Evolutionary conservation across 116 monocot genomes (phyloP).

Genomic region (Cymodocea nodosa): DNA sequence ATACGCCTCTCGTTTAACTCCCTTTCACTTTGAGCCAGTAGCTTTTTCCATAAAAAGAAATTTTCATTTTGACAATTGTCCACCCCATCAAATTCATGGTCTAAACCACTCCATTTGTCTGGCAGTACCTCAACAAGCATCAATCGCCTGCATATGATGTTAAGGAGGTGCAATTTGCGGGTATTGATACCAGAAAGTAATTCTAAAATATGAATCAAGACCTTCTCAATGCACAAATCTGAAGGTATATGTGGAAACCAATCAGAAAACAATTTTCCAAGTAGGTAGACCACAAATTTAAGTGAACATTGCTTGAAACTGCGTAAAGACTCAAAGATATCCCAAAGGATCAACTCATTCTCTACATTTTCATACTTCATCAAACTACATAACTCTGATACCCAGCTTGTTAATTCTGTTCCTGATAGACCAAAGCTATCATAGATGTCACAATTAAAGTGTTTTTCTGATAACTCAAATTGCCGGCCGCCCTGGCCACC

Average conservation of each 20-base stretch:
- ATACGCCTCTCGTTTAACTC: constrained; percentile 57
- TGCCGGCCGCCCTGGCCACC: constrained; percentile 37
- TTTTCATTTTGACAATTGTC: constrained; percentile 6
- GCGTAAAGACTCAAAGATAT: constrained; percentile 31
- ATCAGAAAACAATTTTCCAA: constrained; percentile 49
- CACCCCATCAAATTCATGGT: neutral
- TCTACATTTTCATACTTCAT: constrained; percentile 35
- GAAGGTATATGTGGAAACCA: constrained; percentile 32
- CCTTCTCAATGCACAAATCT: constrained; percentile 23
- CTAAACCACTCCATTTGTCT: neutral
- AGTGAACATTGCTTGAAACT: constrained; percentile 25
- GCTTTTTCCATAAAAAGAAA: constrained; percentile 28
- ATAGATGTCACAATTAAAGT: constrained; percentile 9
- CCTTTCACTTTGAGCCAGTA: constrained; percentile 39
- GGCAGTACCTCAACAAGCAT: constrained; percentile 17
- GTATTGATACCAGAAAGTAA: constrained; percentile 25
- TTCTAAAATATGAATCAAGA: constrained; percentile 12
- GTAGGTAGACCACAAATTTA: constrained; percentile 27
- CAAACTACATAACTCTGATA: constrained; percentile 40
- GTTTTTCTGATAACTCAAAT: constrained; percentile 18
- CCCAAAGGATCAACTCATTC: constrained; percentile 53
- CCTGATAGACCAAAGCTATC: constrained; percentile 15
- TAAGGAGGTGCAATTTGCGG: constrained; percentile 50
- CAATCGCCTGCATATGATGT: constrained; percentile 57
- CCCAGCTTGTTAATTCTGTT: constrained; percentile 36